Evolutionary conservation across 352 stramenopile genomes (phyloP), one percentile per base, ranked within the genome.

Genomic region (Pythium coloratum): DNA sequence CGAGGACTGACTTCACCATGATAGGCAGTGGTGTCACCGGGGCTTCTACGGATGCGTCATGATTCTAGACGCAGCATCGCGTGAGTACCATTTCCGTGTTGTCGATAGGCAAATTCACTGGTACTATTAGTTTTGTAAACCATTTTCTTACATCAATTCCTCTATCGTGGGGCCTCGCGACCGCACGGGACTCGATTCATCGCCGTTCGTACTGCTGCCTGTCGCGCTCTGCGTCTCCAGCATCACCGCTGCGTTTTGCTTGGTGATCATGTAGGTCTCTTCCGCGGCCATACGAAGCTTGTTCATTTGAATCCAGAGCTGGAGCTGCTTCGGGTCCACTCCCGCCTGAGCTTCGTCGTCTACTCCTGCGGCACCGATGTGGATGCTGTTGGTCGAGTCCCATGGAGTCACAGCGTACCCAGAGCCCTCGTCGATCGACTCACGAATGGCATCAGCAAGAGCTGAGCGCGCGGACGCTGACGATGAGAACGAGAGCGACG

Each of bases 181-280:
- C 2, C 36, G 36, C 7, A 44, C 36, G 2, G 36, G 16, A 16
- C 36, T 44, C 6, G 36, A 18, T 12, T 44, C 36, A 16, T 44
- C 36, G 36, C 16, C 12, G 36, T 12, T 9, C 9, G 0, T 44
- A 12, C 36, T 64, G 1, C 32, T 64, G 4, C 44, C 30, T 24
- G 20, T 24, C 20, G 36, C 36, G 26, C 42, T 50, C 2, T 10
- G 42, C 16, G 59, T 36, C 59, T 57, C 28, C 14, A 47, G 14
- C 64, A 70, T 70, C 16, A 33, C 56, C 0, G 42, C 8, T 5
- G 46, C 55, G 42, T 70, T 70, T 8, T 65, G 40, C 14, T 28
- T 59, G 6, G 64, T 56, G 40, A 66, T 53, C 33, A 33, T n/a
- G 32, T 71, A 71, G 26, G 64, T 46, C 49, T 71, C 49, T 18